Evolutionary conservation across 345 rosid genomes (phyloP), one percentile per base, ranked within the genome.

Genomic region (Corchorus capsularis): DNA sequence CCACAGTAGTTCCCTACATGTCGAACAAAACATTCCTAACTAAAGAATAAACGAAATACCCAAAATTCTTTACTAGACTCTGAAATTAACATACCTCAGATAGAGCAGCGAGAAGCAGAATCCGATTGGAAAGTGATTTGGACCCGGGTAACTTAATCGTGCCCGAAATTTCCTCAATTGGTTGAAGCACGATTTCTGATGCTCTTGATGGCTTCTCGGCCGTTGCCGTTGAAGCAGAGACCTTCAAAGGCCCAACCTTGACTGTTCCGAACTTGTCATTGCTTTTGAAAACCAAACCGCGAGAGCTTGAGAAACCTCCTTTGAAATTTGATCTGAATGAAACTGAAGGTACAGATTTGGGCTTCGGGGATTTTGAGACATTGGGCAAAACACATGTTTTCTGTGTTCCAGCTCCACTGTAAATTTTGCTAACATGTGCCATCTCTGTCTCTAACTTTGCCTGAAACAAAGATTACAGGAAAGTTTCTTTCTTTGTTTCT

Each of bases 61-160:
- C 16, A 56, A 16, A 22, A 68, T 16, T 32, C 37, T 41, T 27
- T 22, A 19, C 45, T 5, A 34, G 27, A 20, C n/a, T 5, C 46
- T 47, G 50, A 75, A 64, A 65, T 1, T 14, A 64, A 57, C 13
- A 55, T 75, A 93, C 98, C 98, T 93, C 91, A 46, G 98, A 88
- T 50, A 96, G 87, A 76, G 97, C 96, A 52, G 99, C 97, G 11
- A 93, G 97, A 56, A 96, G 99, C 63, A 96, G 88, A 75, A 96
- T 82, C 82, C 99, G 89, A 79, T 96, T 93, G 8, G 99, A 96
- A 0, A 96, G 86, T 10, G 99, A 96, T 82, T 96, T 96, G 20
- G 99, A 95, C 43, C 99, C 99, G 13, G 99, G 99, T 65, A 93
- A 80, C 70, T 83, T 87, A 71, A 96, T 88, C 13, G 89, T 88